phyloP scores from a whole-genome alignment of 768 basidiomycete genomes.

The Russula sp. region DNA sequence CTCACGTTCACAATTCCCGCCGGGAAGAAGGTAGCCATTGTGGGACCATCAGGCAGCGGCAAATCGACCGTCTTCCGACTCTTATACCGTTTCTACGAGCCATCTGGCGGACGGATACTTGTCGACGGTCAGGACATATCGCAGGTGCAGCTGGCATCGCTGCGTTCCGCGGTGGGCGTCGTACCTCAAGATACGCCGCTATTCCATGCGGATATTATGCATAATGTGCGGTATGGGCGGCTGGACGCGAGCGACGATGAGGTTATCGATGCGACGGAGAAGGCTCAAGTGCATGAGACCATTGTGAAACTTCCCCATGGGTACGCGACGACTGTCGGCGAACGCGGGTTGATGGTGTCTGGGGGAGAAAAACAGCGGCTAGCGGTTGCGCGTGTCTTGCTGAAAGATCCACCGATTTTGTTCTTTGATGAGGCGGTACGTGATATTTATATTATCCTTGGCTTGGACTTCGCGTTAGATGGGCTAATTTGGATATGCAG shows the following conservation, averaged over 20 bases:
- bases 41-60: conserved; percentile 95
- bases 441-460: conserved; percentile 17
- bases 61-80: conserved; percentile 97
- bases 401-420: conserved; percentile 93
- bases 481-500: conserved; percentile 44
- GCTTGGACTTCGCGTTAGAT: not conserved
- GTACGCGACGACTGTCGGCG: conserved; percentile 90
- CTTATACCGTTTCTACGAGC: conserved; percentile 92
- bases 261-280: conserved; percentile 75
- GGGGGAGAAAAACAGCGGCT: conserved; percentile 98
- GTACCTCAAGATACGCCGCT: conserved; percentile 98
- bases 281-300: conserved; percentile 84
- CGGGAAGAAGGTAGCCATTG: conserved; percentile 95
- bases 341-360: conserved; percentile 96
- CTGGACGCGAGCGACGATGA: conserved; percentile 86
- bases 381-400: conserved; percentile 86
- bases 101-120: conserved; percentile 71
- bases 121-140: conserved; percentile 87
- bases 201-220: conserved; percentile 93
- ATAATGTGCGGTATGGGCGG: conserved; percentile 92
- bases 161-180: conserved; percentile 79
- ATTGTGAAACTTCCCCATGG: conserved; percentile 79
- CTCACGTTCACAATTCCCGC: conserved; percentile 90
- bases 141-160: conserved; percentile 63
- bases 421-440: conserved; percentile 98